Evolutionary conservation across 1,139 yeast genomes (phyloP), one percentile per base, ranked within the genome.

Genomic region (Pichia sp.): DNA sequence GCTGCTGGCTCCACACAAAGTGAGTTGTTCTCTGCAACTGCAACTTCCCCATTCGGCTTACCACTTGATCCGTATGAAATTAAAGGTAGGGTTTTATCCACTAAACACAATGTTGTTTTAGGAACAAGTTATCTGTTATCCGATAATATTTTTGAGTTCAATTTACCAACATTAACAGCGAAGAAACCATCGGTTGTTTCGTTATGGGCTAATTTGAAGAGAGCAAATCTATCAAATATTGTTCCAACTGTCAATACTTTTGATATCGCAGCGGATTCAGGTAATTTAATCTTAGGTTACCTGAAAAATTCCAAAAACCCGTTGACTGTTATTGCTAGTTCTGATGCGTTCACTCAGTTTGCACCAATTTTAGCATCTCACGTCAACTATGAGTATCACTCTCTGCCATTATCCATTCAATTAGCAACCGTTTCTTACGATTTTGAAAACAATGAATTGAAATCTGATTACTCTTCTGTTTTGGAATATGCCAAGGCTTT

Each of bases 221-320:
- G 80, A 55, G 59, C 60, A 43, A 83, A 83, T 58, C 69, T 77
- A 8, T 62, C 65, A 44, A 84, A 82, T 23, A 66, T 63, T 38
- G 77, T 77, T 44, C 90, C 87, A 39, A 70, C 69, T 46, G 65
- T 77, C 56, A 72, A 73, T 61, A 69, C 72, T 57, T 73, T 87
- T 49, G 88, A 88, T 60, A 77, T 86, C 41, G 77, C 96, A 61
- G 71, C 84, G 2, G 97, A 97, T 55, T 95, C 96, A 33, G 85
- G 92, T 40, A 75, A 79, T 53, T 77, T 86, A 37, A 71, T 92
- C 44, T 69, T 85, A 47, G 97, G 97, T 29, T 88, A 81, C 65
- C 66, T 80, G 53, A 67, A 69, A 41, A 56, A 61, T 42, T 73
- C 70, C 29, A 44, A 45, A 11, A 50, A 52, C 36, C 63, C 48